Conservation (phyloP, 495 filamentous ascomycete genomes). For the Cercophora newfieldiana region DNA sequence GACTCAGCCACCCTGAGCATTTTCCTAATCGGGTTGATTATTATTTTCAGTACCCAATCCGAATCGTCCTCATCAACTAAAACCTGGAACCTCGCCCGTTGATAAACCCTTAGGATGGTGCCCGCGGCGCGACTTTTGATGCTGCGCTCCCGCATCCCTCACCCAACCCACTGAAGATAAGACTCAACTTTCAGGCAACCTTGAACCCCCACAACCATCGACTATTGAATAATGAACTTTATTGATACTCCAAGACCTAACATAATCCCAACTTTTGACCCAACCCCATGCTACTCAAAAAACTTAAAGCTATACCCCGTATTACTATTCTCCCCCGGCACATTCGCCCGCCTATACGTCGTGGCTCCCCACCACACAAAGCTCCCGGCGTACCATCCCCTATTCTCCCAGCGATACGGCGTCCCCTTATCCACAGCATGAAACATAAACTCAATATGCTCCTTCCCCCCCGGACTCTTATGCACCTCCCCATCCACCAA, state of each 20-base stretch:
- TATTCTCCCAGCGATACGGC: slow-evolving; percentile 17
- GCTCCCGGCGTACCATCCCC: slow-evolving; percentile 16
- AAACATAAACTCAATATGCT: slow-evolving; percentile 15
- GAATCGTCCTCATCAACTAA: too few relatives aligned
- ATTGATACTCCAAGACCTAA: neutral
- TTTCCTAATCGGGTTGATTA: too few relatives aligned
- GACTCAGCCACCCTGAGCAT: too few relatives aligned
- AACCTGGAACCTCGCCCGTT: too few relatives aligned
- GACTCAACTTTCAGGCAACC: too few relatives aligned
- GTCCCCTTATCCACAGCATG: slow-evolving; percentile 22
- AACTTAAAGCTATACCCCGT: slow-evolving; percentile 18
- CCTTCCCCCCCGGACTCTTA: slow-evolving; percentile 15
- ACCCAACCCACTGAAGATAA: too few relatives aligned
- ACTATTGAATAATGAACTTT: too few relatives aligned
- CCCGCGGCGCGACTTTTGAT: too few relatives aligned
- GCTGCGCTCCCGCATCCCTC: too few relatives aligned
- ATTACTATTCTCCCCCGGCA: slow-evolving; percentile 9
- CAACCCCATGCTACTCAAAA: slow-evolving; percentile 17
- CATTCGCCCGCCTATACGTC: slow-evolving; percentile 15
- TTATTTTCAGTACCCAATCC: too few relatives aligned
- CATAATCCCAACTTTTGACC: neutral
- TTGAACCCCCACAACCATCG: too few relatives aligned
- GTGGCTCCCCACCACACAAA: slow-evolving; percentile 20
- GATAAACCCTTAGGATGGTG: too few relatives aligned
- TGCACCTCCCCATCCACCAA: slow-evolving; percentile 13